Evolutionary conservation across 1,139 yeast species (phyloP).

Genomic region (Arxiozyma slooffiae): DNA sequence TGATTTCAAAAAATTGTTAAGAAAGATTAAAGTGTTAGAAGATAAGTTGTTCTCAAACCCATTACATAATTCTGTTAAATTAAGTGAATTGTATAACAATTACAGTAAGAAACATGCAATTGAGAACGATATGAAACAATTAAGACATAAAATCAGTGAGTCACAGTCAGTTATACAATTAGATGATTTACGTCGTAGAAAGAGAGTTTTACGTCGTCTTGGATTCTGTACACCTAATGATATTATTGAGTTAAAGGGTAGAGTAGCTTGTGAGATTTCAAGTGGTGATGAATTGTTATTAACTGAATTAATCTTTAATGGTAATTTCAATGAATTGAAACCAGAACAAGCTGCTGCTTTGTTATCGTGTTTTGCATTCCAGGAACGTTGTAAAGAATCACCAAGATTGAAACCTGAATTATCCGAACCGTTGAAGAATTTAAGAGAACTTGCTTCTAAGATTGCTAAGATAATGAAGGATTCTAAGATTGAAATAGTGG

Average conservation of each 20-base stretch:
- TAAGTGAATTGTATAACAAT: constrained; percentile 51
- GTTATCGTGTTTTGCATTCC: constrained; percentile 90
- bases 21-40: constrained; percentile 75
- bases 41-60: constrained; percentile 63
- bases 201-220: constrained; percentile 74
- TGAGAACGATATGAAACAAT: constrained; percentile 48
- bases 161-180: constrained; percentile 88
- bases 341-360: constrained; percentile 90
- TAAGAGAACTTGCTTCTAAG: constrained; percentile 83
- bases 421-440: constrained; percentile 74
- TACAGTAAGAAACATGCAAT: constrained; percentile 58
- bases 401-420: constrained; percentile 81
- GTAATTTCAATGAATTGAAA: constrained; percentile 77
- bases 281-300: constrained; percentile 86
- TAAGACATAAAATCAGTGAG: constrained; percentile 59
- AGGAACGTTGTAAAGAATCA: constrained; percentile 83
- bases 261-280: constrained; percentile 93
- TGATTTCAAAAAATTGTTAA: constrained; percentile 58
- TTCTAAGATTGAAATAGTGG: constrained; percentile 78
- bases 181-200: constrained; percentile 87
- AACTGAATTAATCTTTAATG: constrained; percentile 88
- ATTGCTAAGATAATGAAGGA: constrained; percentile 85
- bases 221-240: constrained; percentile 77
- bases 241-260: constrained; percentile 88
- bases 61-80: constrained; percentile 53